These are phyloP conservation scores for Fomitopsis pinicola DNA, from an alignment of 1,284 basidiomycete genomes.

Conservation along the genomic window DNA sequence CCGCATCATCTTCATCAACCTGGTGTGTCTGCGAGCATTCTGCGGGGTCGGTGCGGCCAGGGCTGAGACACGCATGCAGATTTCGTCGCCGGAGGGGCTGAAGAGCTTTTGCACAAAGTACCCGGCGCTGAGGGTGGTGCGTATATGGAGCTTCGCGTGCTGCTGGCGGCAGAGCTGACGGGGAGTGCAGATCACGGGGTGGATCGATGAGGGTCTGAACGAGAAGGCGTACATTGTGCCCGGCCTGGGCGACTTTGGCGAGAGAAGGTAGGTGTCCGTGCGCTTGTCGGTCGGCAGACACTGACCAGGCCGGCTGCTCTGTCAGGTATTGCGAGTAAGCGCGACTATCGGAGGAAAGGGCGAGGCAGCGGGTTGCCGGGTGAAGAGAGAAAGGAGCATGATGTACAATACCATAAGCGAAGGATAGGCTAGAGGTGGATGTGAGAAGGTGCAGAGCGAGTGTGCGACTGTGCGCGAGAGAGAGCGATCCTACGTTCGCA, in stretches of 20 bases:
- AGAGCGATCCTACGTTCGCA: neutral
- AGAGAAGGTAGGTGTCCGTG: slow-evolving; percentile 55
- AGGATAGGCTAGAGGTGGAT: neutral
- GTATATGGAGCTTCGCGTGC: slow-evolving; percentile 23
- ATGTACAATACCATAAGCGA: neutral
- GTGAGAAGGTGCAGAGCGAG: neutral
- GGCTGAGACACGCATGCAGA: slow-evolving; percentile 39
- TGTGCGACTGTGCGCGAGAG: neutral
- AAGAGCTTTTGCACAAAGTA: slow-evolving; percentile 78
- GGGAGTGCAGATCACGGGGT: slow-evolving; percentile 75
- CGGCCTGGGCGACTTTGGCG: slow-evolving; percentile 90
- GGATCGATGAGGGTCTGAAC: slow-evolving; percentile 95
- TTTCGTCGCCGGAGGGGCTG: slow-evolving; percentile 90
- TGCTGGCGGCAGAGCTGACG: neutral
- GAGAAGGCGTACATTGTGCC: slow-evolving; percentile 88
- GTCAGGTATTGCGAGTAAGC: slow-evolving; percentile 2
- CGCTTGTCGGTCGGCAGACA: slow-evolving; percentile 4
- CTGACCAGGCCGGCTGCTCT: neutral
- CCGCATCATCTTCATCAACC: slow-evolving; percentile 94
- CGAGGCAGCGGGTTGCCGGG: neutral
- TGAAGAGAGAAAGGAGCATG: neutral
- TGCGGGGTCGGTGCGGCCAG: neutral
- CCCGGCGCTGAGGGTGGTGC: slow-evolving; percentile 79
- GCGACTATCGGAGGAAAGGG: neutral
- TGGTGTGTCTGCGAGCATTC: slow-evolving; percentile 47